Evolutionary conservation across 2,329 filamentous ascomycete genomes (phyloP).

Genomic region (Domatiomyces globalis): DNA sequence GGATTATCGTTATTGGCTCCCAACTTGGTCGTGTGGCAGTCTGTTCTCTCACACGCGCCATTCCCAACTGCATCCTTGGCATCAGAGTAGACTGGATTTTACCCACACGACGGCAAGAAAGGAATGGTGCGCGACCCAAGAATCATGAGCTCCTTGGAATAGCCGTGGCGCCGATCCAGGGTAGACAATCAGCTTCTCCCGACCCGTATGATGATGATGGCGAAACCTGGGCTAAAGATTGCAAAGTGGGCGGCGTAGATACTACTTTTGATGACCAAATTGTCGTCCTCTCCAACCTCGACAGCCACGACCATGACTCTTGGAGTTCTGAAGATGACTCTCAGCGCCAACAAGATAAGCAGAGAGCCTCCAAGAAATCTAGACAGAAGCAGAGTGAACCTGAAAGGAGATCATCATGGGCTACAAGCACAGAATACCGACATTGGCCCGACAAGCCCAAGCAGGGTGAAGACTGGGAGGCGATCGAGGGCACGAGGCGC

Average conservation of each 20-base stretch:
- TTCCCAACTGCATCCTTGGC: slow-evolving; percentile 24
- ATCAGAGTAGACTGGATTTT: slow-evolving; percentile 45
- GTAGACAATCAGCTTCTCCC: slow-evolving; percentile 15
- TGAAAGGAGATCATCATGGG: not conserved
- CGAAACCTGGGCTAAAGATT: slow-evolving; percentile 10
- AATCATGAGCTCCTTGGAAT: slow-evolving; percentile 38
- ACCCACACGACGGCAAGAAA: slow-evolving; percentile 39
- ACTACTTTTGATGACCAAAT: slow-evolving; percentile 14
- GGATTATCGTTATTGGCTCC: slow-evolving; percentile 43
- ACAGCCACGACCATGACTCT: not conserved
- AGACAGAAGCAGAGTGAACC: not conserved
- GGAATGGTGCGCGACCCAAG: slow-evolving; percentile 28
- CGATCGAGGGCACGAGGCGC: slow-evolving; percentile 28
- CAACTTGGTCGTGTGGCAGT: slow-evolving; percentile 44
- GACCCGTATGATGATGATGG: not conserved
- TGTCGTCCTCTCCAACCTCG: slow-evolving; percentile 2
- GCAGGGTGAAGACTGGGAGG: slow-evolving; percentile 23
- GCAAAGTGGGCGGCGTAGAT: slow-evolving; percentile 11
- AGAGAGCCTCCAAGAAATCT: slow-evolving; percentile 5
- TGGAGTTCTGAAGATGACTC: not conserved
- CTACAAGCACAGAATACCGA: slow-evolving; percentile 4
- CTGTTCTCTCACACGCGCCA: slow-evolving; percentile 35
- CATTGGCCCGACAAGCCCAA: slow-evolving; percentile 9
- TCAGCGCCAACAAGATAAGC: not conserved
- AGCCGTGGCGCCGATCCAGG: slow-evolving; percentile 43